Evolutionary conservation across 202 grass and related monocot genomes (phyloP).

Genomic region (Eragrostis tef): DNA sequence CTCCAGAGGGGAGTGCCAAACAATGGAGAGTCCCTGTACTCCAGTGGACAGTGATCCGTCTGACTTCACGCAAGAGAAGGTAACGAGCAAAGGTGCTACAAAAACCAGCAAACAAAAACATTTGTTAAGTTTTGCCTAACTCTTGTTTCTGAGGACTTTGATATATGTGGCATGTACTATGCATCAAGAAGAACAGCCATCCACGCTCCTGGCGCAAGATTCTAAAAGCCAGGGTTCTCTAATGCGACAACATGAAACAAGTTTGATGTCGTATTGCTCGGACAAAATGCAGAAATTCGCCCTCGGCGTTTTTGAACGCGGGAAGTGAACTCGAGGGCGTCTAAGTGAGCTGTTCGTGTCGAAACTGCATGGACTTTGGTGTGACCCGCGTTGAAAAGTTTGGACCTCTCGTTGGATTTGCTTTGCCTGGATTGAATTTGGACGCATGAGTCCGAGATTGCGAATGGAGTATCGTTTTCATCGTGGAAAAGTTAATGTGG

Average conservation of each 20-base stretch:
- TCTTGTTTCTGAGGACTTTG: constrained; percentile 7
- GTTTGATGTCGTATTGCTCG: background rate
- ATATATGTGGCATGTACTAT: background rate
- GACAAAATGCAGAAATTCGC: background rate
- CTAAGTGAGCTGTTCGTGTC: background rate
- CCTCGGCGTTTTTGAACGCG: background rate
- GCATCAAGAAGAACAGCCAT: background rate
- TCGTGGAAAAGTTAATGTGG: background rate
- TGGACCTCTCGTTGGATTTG: background rate
- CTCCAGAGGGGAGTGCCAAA: background rate
- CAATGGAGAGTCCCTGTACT: too few species aligned
- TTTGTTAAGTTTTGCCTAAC: constrained; percentile 22
- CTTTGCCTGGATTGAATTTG: background rate
- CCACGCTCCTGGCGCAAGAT: background rate
- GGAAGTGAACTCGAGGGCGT: background rate
- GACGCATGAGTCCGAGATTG: background rate
- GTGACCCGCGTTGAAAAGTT: background rate
- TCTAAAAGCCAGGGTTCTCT: background rate
- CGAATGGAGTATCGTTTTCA: background rate
- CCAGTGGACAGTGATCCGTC: background rate
- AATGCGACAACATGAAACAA: background rate
- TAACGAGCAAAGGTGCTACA: background rate
- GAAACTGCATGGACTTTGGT: background rate
- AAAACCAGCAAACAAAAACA: background rate
- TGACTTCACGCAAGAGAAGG: background rate